Base-by-base conservation (phyloP, 2,329 filamentous ascomycete genomes). In the Aspergillus jensenii region DNA sequence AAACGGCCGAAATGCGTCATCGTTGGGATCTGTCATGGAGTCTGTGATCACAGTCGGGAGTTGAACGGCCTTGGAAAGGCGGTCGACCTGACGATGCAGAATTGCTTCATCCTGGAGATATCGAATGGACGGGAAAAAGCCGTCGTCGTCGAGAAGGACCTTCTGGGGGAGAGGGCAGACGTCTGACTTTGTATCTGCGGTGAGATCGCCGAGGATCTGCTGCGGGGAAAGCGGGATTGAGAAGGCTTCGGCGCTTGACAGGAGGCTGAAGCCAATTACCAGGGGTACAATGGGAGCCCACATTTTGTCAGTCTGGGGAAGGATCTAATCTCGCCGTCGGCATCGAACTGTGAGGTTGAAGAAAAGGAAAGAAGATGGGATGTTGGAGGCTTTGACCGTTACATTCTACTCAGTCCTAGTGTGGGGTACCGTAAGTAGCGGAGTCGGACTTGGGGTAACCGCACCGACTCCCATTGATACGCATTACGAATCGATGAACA, bases 1-100 rank as follows among this genome's bases (percentile, higher is more conserved):
- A 63, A 90, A 82, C 9, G 82, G 77, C 2, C 84, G 79, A 81
- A 87, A 90, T 52, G 83, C 78, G 44, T 79, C 70, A 65, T 89
- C 87, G 54, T 79, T 84, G 0, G 80, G 81, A 48, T 83, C 74
- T 1, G 39, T 65, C 55, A 67, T 65, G 52, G 65, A 71, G 52
- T 75, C 71, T 12, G 66, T 67, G 12, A 74, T 65, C 3, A 66
- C 67, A 1, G 84, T 84, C 0, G 82, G 82, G 25, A 86, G 78
- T 64, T 81, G 78, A 31, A 87, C 84, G 4, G 87, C 79, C 6
- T 78, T 79, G 19, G 83, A 82, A 56, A 84, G 79, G 2, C 82
- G 77, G 43, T 74, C 63, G 39, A 84, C 76, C 63, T 82, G 81
- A 40, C 66, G 77, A 2, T 65, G 58, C 5, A 68, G 68, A 35